Evolutionary conservation across 2,329 filamentous ascomycete species (phyloP), one percentile per base, ranked within the genome.

Genomic region (Colletotrichum tamarilloi): DNA sequence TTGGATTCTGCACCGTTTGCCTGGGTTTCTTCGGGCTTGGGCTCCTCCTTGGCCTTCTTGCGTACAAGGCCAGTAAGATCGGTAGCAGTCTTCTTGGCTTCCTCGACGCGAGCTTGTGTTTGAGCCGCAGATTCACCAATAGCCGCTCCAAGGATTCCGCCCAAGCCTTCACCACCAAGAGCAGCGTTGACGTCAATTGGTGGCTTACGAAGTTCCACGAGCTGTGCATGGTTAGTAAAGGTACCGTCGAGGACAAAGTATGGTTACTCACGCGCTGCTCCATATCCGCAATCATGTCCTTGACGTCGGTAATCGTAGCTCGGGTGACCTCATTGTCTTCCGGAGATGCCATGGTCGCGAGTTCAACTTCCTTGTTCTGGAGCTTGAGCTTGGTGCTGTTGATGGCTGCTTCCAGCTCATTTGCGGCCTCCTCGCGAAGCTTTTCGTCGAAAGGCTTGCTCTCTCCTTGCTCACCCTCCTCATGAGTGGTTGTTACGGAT

Each of bases 201-300:
- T 4, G 91, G 90, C 69, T 88, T 89, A 71, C 89, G 89, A 42
- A 96, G 87, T 69, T 97, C 94, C 56, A 88, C 84, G 42, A 96
- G 89, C 87, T 93, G 76, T 55, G 64, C 72, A 53, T 6, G 2
- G n/a, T 65, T 12, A 62, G 71, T 19, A 52, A 5, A 16, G 19
- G 32, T 5, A 14, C 24, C 12, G 1, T 35, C 64, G 67, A 52
- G 32, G 55, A 58, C 11, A 2, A 22, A 42, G 26, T 16, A 5
- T 42, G n/a, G 19, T 9, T 49, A 38, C 89, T 82, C 84, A 93
- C 91, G 76, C 93, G 87, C 80, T 92, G 89, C 83, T 95, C 91
- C 90, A 97, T 94, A 76, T 97, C 94, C 66, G 88, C 88, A 60
- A 96, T 88, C 76, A 97, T 91, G 74, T 95, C 92, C 83, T 93